A percentile compares a stretch with the other conserved stretches of the same genome.
Conservation (phyloP, 768 basidiomycete species). For the Trametes cubensis region DNA sequence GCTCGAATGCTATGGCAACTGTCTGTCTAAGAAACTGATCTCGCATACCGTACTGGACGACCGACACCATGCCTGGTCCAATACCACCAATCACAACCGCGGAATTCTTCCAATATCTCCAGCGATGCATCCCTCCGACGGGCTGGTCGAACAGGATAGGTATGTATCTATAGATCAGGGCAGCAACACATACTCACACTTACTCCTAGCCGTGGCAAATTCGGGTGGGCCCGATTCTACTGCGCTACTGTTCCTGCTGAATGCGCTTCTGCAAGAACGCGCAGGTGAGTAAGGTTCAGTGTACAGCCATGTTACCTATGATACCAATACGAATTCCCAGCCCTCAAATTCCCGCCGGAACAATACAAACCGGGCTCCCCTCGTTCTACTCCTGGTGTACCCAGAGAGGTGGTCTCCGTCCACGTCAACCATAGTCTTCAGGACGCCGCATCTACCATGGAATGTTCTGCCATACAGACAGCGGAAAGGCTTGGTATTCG, state of each 20-base stretch:
- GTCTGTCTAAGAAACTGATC: neutral
- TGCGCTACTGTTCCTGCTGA: constrained; percentile 70
- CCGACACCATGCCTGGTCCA: constrained; percentile 11
- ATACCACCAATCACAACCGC: constrained; percentile 41
- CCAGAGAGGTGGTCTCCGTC: constrained; percentile 51
- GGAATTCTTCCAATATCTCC: constrained; percentile 56
- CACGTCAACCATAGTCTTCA: constrained; percentile 77
- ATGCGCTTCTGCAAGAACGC: constrained; percentile 16
- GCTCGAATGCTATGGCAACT: constrained; percentile 5
- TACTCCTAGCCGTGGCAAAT: constrained; percentile 63
- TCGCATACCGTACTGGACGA: neutral
- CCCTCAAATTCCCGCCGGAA: neutral
- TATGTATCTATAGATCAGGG: constrained; percentile 26
- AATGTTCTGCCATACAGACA: constrained; percentile 44
- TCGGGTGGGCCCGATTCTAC: constrained; percentile 87
- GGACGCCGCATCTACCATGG: constrained; percentile 56
- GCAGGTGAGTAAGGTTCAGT: constrained; percentile 13
- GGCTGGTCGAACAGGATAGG: constrained; percentile 56
- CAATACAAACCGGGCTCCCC: neutral
- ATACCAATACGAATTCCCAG: neutral
- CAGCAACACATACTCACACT: neutral
- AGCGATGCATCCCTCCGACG: constrained; percentile 47
- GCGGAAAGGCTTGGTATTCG: constrained; percentile 48
- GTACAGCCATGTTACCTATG: neutral
- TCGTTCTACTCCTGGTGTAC: constrained; percentile 19